These are phyloP conservation scores for Linum tenue DNA, from an alignment of 345 rosid species.

Conservation along the genomic window DNA sequence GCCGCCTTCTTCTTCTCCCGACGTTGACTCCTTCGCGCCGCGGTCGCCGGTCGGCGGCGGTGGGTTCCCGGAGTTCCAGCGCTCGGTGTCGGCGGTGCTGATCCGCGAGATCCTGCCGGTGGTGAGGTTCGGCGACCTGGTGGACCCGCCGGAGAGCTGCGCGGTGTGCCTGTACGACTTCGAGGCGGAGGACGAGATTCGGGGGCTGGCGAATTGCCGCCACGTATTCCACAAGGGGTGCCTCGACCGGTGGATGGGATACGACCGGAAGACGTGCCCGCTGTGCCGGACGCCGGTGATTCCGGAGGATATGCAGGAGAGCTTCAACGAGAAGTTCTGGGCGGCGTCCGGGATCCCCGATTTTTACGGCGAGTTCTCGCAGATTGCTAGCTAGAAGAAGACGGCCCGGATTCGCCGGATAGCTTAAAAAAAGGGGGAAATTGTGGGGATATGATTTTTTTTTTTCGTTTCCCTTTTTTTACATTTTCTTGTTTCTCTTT, in stretches of 20 bases:
- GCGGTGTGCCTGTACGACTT: constrained; percentile 77
- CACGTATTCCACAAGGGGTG: constrained; percentile 63
- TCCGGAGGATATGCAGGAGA: constrained; percentile 40
- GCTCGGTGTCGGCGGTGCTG: constrained; percentile 41
- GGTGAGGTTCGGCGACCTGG: constrained; percentile 45
- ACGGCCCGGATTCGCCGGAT: background rate
- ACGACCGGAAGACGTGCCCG: constrained; percentile 59
- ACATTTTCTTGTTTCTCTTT: too few species aligned
- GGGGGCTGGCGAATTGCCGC: constrained; percentile 45
- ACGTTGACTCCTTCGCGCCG: background rate
- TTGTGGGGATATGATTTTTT: background rate
- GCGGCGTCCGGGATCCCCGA: constrained; percentile 50
- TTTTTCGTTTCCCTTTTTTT: background rate
- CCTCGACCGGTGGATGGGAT: constrained; percentile 74
- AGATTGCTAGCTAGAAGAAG: constrained; percentile 9
- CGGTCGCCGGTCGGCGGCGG: background rate
- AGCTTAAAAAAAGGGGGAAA: background rate
- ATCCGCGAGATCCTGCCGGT: constrained; percentile 59
- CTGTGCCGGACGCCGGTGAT: constrained; percentile 53
- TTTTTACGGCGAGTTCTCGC: constrained; percentile 30
- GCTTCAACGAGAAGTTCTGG: constrained; percentile 52
- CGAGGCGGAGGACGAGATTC: constrained; percentile 53
- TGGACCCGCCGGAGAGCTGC: constrained; percentile 49
- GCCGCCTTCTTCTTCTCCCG: constrained; percentile 7
- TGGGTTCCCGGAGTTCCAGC: background rate